Evolutionary conservation across 331 rosid species (phyloP), one percentile per base, ranked within the genome.

Genomic region (Dryas integrifolia): DNA sequence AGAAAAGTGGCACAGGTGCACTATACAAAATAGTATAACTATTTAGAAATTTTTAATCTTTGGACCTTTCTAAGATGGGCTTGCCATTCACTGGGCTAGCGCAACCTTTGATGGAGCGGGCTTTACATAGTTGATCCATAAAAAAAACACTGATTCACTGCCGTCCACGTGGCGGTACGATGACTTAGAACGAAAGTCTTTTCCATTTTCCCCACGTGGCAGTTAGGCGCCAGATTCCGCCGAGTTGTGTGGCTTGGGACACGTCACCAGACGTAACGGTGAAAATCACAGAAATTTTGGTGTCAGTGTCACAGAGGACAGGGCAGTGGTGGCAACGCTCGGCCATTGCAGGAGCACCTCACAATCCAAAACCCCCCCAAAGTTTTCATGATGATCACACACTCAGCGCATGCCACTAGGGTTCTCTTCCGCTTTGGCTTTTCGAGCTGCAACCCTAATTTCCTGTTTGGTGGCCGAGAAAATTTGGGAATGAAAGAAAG

Each of bases 401-500:
- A 35, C 14, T 10, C 58, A 21, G 5, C 13, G 38, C 35, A 40
- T 53, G 35, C 24, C 45, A 4, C 18, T 35, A 5, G 44, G 44
- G 3, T 69, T 55, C 72, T 73, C 38, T 75, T 61, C 61, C 40
- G 4, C 26, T 63, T 21, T 59, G 44, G 30, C 43, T 58, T 26
- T 49, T 49, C 61, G 16, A 43, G 58, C 49, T 58, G 61, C 13
- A 3, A 16, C 61, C 66, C 50, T 43, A 44, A 18, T 12, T 30
- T 15, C 40, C 16, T 73, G 78, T 82, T 82, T 83, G 76, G 77
- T 58, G 71, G 72, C 76, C 52, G 74, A 81, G 78, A 72, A 78
- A 40, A 7, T 38, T 43, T 18, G 39, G 26, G 16, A 48, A 76
- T 46, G 38, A 40, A n/a, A 18, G 59, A 40, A 49, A 58, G 60